These are phyloP conservation scores for Albizia julibrissin DNA, from an alignment of 306 rosid genomes.

Conservation along the genomic window DNA sequence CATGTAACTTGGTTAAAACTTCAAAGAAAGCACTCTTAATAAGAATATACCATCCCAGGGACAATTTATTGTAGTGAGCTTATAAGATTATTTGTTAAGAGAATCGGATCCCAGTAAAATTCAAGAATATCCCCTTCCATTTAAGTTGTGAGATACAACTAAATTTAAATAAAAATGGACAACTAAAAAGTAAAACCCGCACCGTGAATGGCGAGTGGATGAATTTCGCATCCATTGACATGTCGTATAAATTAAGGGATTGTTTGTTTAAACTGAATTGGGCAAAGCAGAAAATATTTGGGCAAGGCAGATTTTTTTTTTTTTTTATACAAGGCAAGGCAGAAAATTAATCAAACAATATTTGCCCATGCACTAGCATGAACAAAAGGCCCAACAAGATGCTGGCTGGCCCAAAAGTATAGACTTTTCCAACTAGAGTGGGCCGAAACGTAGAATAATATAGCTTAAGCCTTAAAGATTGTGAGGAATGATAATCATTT, in stretches of 20 bases:
- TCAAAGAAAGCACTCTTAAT: neutral
- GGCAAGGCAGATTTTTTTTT: neutral
- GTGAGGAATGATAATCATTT: too few species aligned
- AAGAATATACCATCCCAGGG: neutral
- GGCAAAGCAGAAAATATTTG: neutral
- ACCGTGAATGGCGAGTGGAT: neutral
- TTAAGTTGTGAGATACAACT: too few species aligned
- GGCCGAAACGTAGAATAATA: neutral
- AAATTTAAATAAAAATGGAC: neutral
- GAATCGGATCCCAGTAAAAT: neutral
- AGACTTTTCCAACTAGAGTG: neutral
- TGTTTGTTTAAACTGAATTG: too few species aligned
- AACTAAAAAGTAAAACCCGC: neutral
- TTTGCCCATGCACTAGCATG: neutral
- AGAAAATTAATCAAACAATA: too few species aligned
- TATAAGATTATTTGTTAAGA: neutral
- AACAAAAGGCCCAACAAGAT: neutral
- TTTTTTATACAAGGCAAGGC: too few species aligned
- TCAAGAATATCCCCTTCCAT: neutral
- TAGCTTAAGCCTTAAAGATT: too few species aligned
- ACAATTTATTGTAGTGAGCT: neutral
- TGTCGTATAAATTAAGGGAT: neutral
- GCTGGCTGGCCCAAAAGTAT: neutral
- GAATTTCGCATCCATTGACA: neutral
- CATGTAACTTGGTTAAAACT: neutral